Evolutionary conservation across 768 basidiomycete genomes (phyloP).

Genomic region (Russula sp.): DNA sequence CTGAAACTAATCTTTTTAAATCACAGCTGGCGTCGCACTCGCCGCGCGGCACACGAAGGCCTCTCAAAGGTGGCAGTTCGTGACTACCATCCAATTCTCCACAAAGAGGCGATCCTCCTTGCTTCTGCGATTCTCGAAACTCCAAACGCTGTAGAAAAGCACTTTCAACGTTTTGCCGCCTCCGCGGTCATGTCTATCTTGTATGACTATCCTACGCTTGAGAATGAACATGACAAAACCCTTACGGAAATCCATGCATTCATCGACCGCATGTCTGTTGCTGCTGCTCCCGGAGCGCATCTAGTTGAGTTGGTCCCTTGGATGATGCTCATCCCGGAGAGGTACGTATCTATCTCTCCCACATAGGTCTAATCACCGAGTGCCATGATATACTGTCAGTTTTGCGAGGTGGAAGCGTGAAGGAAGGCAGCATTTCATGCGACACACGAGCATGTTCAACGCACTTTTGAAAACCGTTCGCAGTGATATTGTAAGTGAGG

Average conservation of each 20-base stretch:
- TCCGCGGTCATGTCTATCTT: constrained; percentile 14
- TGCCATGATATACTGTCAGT: not conserved
- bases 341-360: not conserved
- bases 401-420: constrained; percentile 18
- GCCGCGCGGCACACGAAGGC: constrained; percentile 12
- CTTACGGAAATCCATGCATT: not conserved
- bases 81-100: constrained; percentile 7
- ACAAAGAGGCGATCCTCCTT: constrained; percentile 8
- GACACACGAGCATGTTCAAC: constrained; percentile 3
- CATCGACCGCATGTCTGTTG: not conserved
- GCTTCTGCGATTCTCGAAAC: not conserved
- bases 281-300: constrained; percentile 4
- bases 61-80: constrained; percentile 8
- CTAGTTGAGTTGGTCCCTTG: constrained; percentile 15
- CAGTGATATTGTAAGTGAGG: not conserved
- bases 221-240: constrained; percentile 1
- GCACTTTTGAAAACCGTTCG: constrained; percentile 3
- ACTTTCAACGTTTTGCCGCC: constrained; percentile 8
- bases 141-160: not conserved
- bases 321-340: constrained; percentile 11
- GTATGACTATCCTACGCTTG: constrained; percentile 9
- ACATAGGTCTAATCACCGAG: too few relatives aligned
- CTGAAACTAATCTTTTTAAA: not conserved
- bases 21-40: constrained; percentile 14
- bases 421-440: not conserved